Base-by-base conservation (phyloP, 2,329 filamentous ascomycete species). In the Ophiostoma fasciatum region DNA sequence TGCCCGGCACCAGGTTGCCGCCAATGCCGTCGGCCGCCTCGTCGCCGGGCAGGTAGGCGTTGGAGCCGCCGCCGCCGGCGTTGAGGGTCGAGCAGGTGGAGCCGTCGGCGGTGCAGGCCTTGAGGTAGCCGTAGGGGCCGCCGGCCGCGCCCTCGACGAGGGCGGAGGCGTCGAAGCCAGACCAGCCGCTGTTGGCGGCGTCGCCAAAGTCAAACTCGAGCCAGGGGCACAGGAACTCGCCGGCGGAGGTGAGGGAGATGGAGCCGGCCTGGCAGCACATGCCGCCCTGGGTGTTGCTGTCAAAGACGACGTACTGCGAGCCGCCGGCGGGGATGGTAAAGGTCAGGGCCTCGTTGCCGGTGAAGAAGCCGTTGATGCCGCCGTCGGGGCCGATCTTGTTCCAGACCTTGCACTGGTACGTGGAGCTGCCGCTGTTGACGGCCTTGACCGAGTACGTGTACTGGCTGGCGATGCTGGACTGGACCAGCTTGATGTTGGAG, bases 351-450 rank as follows among this genome's bases (percentile, higher is more conserved):
- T 56, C 51, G 39, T 55, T 55, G 36, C 43, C 41, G 26, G 37
- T 41, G 54, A 61, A 69, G 57, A 64, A 64, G 45, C 66, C 66
- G 48, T 65, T 56, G 49, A 68, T 57, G 25, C 41, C 38, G 27
- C 57, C 55, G 31, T 56, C 45, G 12, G 53, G 48, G 30, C 65
- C 66, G 36, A 68, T 66, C 63, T 71, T 71, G 62, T 66, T 64
- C 56, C 53, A 67, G 57, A 59, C 62, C 25, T 48, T 46, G 48
- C 66, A 68, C 29, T 51, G 28, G 37, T 56, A 53, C 30, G 48
- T 33, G 29, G 40, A 34, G 25, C 33, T 34, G 42, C 38, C 49
- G 35, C 53, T 51, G 34, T 54, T 57, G 48, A 49, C 51, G 49
- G 66, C 63, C 43, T 52, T 52, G 41, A 56, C 42, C 15, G 54